Evolutionary conservation across 371 early-diverging fungal genomes (phyloP), one percentile per base, ranked within the genome.

Genomic region (Conidiobolus incongruus): DNA sequence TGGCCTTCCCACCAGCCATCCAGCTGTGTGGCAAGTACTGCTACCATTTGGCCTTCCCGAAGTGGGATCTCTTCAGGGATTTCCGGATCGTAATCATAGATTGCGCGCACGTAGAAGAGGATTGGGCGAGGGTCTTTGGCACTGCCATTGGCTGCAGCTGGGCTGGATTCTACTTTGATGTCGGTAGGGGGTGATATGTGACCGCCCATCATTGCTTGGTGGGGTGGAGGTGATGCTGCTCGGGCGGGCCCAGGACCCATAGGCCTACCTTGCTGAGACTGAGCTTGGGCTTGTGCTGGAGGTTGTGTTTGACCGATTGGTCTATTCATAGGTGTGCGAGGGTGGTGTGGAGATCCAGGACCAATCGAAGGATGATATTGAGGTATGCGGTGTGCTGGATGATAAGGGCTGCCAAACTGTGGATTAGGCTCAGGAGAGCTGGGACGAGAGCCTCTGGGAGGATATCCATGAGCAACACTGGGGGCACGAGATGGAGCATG

Each of bases 61-160:
- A 87, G 71, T 15, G 67, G 62, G 10, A 92, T 57, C 50, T 89
- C 89, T 38, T 81, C 87, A 4, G 68, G 60, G 17, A 74, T 72
- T 10, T 75, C 77, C 3, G 82, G 70, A 29, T 66, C 63, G 51
- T 86, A 89, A 53, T 89, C 87, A 43, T 81, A 81, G 4, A 88
- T 52, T 3, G 75, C 81, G 12, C 74, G 69, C 16, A 81, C 90
- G n/a, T 44, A 44, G 28, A 44, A 44, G 11, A 44, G 26, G 7
- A 44, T 44, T 16, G 44, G 44, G n/a, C 44, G 19, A 22, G 35
- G 19, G 26, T 44, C 44, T 22, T 8, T 38, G 23, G 13, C n/a
- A 26, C 15, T 21, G n/a, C n/a, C n/a, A n/a, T 2, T 21, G 16
- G 19, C 19, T 8, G 37, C 4, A 20, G 36, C 4, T 13, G 36